Evolutionary conservation across 2,329 filamentous ascomycete species (phyloP), one percentile per base, ranked within the genome.

Genomic region (Mycosphaerella arachidis): DNA sequence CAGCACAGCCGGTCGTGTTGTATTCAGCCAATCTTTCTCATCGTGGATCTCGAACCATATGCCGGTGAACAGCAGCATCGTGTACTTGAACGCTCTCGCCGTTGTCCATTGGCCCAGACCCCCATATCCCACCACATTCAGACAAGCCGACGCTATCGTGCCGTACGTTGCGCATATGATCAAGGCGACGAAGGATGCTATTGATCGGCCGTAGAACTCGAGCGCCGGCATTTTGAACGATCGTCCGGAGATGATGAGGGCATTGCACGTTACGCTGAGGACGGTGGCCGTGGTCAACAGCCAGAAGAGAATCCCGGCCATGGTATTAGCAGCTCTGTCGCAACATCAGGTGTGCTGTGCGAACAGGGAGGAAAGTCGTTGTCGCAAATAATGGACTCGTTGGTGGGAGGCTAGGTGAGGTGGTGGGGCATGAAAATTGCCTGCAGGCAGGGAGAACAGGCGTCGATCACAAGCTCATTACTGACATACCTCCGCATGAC

Each of bases 101-200:
- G 86, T 86, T 43, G 90, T 86, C 91, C 92, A 97, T 81, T 97
- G 94, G 30, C 90, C 85, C 65, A 91, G 84, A 57, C 89, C 86
- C 61, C 86, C 86, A 68, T 89, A 84, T 61, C 92, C 92, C 53
- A 86, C 68, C 16, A 90, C 69, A 51, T 89, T 86, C 63, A 97
- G 82, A 60, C 84, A 70, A 62, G 92, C 82, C 48, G 89, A 91
- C 30, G 86, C 86, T 51, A 90, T 62, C 60, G 91, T 89, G 61
- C 92, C 94, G 76, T 91, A 95, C 68, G 81, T 74, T 30, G 92
- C 77, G 70, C 74, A 77, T 24, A 76, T 51, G 53, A 76, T 52
- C 58, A 80, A 72, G 27, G 72, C 70, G 63, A 68, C 57, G 65
- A 73, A 75, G 48, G 77, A 77, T 16, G 78, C 77, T 55, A 79